A percentile compares a stretch with the other conserved stretches of the same genome.
These are phyloP conservation scores for Aureobasidium leucospermi DNA, from an alignment of 2,329 filamentous ascomycete species.

Conservation along the genomic window DNA sequence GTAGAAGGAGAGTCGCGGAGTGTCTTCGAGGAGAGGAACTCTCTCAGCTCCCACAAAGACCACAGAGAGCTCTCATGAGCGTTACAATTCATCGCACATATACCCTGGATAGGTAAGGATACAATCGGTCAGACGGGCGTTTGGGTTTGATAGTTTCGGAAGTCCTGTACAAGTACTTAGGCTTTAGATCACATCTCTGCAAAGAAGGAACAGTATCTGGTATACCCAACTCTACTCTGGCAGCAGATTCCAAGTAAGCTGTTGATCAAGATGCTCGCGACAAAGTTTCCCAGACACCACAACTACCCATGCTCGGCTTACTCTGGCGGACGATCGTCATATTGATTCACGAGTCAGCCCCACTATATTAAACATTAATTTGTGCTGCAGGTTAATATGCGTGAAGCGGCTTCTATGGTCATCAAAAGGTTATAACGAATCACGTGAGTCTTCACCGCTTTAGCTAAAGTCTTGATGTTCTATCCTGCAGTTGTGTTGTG, in stretches of 20 bases:
- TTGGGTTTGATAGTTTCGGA: background rate
- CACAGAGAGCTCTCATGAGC: background rate
- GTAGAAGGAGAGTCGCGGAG: slow-evolving; percentile 7
- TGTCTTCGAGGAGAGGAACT: background rate
- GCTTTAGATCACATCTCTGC: background rate
- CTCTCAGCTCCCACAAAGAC: background rate
- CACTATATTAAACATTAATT: slow-evolving; percentile 1
- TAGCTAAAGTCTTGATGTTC: background rate
- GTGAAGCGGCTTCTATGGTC: background rate
- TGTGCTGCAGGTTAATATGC: background rate
- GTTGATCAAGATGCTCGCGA: background rate
- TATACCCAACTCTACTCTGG: background rate
- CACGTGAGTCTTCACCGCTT: slow-evolving; percentile 1
- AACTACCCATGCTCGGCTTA: background rate
- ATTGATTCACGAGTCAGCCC: background rate
- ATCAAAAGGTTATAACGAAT: background rate
- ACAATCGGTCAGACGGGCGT: background rate
- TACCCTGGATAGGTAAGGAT: background rate
- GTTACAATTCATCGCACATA: background rate
- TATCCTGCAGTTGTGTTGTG: background rate
- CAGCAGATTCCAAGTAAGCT: background rate
- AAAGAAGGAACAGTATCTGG: background rate
- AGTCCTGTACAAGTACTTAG: background rate
- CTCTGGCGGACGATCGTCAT: background rate
- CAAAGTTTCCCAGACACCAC: background rate